Evolutionary conservation across 192 early-diverging fungal genomes (phyloP).

Genomic region (Coemansia asiatica): DNA sequence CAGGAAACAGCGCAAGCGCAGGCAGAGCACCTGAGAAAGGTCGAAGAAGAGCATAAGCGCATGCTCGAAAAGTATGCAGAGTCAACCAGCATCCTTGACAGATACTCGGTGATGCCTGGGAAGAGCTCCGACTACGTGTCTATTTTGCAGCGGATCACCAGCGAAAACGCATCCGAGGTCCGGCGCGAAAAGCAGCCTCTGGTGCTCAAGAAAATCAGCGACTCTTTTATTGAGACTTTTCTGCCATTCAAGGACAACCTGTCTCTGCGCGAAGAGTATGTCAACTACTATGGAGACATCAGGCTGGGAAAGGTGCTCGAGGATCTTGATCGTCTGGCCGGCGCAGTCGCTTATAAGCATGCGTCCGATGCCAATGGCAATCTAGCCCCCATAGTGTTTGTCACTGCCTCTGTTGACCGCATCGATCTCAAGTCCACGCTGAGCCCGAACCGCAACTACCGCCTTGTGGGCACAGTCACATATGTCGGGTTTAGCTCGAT

Average conservation of each 20-base stretch:
- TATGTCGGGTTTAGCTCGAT: slow-evolving; percentile 85
- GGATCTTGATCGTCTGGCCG: slow-evolving; percentile 84
- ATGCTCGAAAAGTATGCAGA: slow-evolving; percentile 49
- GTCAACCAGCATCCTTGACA: slow-evolving; percentile 47
- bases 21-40: slow-evolving; percentile 19
- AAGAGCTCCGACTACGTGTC: slow-evolving; percentile 52
- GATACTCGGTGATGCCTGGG: slow-evolving; percentile 52
- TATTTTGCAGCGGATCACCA: slow-evolving; percentile 45
- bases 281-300: slow-evolving; percentile 72
- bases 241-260: slow-evolving; percentile 78
- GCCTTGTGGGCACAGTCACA: slow-evolving; percentile 80
- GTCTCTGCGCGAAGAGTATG: slow-evolving; percentile 74
- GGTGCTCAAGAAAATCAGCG: slow-evolving; percentile 62
- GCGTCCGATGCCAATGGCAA: slow-evolving; percentile 57
- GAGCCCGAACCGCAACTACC: slow-evolving; percentile 65
- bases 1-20: slow-evolving; percentile 10
- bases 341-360: slow-evolving; percentile 77
- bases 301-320: slow-evolving; percentile 84
- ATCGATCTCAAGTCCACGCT: slow-evolving; percentile 73
- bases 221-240: slow-evolving; percentile 75
- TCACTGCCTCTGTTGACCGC: slow-evolving; percentile 85
- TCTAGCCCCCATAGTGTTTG: slow-evolving; percentile 68
- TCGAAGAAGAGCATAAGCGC: slow-evolving; percentile 49
- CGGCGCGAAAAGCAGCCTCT: slow-evolving; percentile 45
- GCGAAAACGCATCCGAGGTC: slow-evolving; percentile 31